Conservation (phyloP, 2,329 filamentous ascomycete genomes). For the Aspergillus uvarum region DNA sequence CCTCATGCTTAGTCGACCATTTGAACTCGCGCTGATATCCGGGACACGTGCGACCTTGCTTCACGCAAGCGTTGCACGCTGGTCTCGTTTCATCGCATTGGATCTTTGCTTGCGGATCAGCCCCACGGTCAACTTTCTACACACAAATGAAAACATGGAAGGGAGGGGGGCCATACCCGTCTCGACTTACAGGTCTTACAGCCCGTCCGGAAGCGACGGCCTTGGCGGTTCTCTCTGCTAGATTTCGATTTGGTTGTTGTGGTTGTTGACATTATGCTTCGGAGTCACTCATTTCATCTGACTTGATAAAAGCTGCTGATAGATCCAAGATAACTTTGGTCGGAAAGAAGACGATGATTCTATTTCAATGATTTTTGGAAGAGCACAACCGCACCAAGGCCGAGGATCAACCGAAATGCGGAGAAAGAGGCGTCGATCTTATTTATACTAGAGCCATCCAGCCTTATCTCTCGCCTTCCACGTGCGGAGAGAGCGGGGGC, state of each 20-base stretch:
- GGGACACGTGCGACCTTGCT: background rate
- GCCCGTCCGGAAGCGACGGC: background rate
- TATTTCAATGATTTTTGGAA: background rate
- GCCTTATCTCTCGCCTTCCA: background rate
- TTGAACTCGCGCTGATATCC: background rate
- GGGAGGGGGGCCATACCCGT: background rate
- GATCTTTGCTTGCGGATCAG: background rate
- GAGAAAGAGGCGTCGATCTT: background rate
- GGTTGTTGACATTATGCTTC: background rate
- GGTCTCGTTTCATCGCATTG: background rate
- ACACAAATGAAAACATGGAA: no score
- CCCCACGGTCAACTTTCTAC: no score
- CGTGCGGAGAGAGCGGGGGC: background rate
- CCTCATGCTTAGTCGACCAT: background rate
- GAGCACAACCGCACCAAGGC: background rate
- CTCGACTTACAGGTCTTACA: background rate
- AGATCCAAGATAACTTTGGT: no score
- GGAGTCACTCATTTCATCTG: no score
- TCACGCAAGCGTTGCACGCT: background rate
- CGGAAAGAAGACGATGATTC: background rate
- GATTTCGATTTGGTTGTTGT: background rate
- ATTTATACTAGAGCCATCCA: background rate
- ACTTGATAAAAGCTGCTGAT: no score
- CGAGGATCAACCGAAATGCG: background rate
- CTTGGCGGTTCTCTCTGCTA: background rate